These are phyloP conservation scores for Drechslerella dactyloides DNA, from an alignment of 2,329 filamentous ascomycete genomes.

Conservation along the genomic window DNA sequence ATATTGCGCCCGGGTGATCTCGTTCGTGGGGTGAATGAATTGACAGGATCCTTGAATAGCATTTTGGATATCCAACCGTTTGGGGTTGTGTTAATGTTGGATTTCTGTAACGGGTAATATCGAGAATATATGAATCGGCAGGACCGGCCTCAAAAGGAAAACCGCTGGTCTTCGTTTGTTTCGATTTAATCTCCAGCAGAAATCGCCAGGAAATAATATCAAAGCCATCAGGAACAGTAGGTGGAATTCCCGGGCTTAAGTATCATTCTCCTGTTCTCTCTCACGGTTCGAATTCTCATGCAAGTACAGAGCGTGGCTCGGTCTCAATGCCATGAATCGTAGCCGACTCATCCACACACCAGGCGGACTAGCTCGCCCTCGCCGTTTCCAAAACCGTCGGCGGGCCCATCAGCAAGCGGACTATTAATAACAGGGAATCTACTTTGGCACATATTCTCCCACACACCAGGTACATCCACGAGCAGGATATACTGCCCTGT, in stretches of 20 bases:
- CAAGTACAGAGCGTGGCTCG: neutral
- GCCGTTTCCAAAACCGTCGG: constrained; percentile 4
- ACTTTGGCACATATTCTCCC: neutral
- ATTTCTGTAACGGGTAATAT: neutral
- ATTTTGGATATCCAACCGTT: constrained; percentile 7
- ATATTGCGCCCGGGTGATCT: constrained; percentile 25
- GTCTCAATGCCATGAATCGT: neutral
- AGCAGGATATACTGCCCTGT: no score
- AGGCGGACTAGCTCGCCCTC: neutral
- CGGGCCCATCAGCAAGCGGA: constrained; percentile 5
- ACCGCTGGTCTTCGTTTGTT: neutral
- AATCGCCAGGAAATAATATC: neutral
- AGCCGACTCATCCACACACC: neutral
- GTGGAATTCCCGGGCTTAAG: neutral
- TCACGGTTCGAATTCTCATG: neutral
- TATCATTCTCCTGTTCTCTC: neutral
- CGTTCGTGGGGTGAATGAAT: constrained; percentile 16
- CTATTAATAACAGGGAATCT: constrained; percentile 39
- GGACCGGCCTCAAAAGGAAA: constrained; percentile 3
- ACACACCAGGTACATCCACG: neutral
- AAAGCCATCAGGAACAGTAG: neutral
- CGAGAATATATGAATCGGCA: neutral
- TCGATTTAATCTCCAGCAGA: neutral
- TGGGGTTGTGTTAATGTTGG: neutral
- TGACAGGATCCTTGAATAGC: constrained; percentile 23